These are phyloP conservation scores for Leucocoprinus birnbaumii DNA, from an alignment of 768 basidiomycete species.

Conservation along the genomic window DNA sequence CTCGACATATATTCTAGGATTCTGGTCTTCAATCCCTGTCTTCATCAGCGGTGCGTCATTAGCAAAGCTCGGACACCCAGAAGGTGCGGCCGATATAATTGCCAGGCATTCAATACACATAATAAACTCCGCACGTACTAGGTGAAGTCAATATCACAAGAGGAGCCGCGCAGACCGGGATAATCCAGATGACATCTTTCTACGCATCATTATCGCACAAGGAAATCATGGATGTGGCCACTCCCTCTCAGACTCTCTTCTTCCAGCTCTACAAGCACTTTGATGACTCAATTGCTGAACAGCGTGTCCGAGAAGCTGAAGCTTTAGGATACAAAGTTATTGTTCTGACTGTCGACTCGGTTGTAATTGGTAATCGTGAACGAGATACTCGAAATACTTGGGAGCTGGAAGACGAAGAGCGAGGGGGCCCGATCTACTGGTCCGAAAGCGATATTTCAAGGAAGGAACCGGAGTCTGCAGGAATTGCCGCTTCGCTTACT, in stretches of 20 bases:
- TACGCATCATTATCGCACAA: conserved; percentile 69
- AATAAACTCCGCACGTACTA: background rate
- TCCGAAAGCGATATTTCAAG: conserved; percentile 29
- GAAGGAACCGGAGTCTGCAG: conserved; percentile 36
- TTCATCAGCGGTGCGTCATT: conserved; percentile 84
- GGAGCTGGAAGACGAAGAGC: conserved; percentile 54
- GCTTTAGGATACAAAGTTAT: conserved; percentile 81
- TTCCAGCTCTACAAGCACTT: conserved; percentile 88
- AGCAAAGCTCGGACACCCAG: conserved; percentile 84
- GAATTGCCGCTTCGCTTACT: conserved; percentile 67
- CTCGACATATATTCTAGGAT: conserved; percentile 73
- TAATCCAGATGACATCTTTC: conserved; percentile 85
- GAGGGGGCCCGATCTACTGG: conserved; percentile 28
- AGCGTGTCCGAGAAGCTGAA: conserved; percentile 69
- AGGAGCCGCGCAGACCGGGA: conserved; percentile 59
- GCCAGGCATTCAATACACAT: too few relatives aligned
- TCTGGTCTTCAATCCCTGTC: conserved; percentile 69
- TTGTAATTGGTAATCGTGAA: conserved; percentile 81
- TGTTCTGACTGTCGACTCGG: conserved; percentile 88
- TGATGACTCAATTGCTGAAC: conserved; percentile 62
- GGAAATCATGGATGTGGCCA: conserved; percentile 57
- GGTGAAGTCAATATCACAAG: conserved; percentile 83
- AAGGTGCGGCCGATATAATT: conserved; percentile 44
- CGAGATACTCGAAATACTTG: conserved; percentile 64
- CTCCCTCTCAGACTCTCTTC: conserved; percentile 60